Conservation (phyloP, 164 flowering plant species). For the Euptelea pleiosperma region DNA sequence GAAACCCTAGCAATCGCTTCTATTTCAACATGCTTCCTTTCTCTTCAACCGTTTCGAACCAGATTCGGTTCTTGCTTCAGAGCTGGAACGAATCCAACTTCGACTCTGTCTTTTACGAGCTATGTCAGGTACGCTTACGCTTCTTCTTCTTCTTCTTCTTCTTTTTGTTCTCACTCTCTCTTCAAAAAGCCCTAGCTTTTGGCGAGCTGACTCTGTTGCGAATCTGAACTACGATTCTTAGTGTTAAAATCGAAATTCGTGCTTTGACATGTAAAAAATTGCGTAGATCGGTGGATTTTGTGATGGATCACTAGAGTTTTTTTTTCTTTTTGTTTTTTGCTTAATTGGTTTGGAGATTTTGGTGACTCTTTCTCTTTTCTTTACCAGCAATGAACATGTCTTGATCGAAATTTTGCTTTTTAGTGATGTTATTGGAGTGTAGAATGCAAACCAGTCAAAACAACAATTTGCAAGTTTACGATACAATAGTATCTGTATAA, state of each 20-base stretch:
- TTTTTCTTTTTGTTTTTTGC: no score
- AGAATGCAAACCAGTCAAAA: no score
- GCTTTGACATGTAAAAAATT: neutral
- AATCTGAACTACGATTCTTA: neutral
- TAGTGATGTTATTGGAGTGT: no score
- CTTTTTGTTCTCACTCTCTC: neutral
- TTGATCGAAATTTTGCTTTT: no score
- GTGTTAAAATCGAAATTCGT: neutral
- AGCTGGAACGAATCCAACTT: conserved; percentile 49
- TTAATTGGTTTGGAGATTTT: no score
- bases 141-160: neutral
- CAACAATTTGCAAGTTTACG: no score
- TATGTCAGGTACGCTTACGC: conserved; percentile 44
- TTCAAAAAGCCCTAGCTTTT: neutral
- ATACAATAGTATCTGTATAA: no score
- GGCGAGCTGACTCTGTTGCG: neutral
- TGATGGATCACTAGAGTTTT: neutral
- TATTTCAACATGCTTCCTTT: conserved; percentile 37
- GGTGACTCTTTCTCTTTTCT: no score
- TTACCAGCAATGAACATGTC: no score
- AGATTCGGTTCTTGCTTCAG: conserved; percentile 64
- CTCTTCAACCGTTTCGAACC: conserved; percentile 39
- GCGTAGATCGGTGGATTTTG: neutral
- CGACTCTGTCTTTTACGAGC: conserved; percentile 57
- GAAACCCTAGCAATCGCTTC: conserved; percentile 12